Evolutionary conservation across 306 rosid species (phyloP), one percentile per base, ranked within the genome.

Genomic region (Malus sieversii): DNA sequence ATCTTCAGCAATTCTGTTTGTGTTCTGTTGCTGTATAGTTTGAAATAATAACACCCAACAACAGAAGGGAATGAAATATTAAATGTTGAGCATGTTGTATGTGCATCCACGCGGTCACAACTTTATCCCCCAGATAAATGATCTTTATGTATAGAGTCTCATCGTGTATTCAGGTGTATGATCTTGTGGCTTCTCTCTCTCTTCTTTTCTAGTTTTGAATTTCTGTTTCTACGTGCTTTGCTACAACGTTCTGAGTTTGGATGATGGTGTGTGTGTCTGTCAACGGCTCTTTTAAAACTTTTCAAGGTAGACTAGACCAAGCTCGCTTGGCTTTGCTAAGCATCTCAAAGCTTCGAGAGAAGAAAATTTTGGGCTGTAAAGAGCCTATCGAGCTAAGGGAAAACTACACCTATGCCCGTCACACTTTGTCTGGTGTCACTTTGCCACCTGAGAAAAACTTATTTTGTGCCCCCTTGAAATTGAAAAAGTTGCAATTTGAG

Each of bases 231-330:
- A 1, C 10, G n/a, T 76, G 59, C 23, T 11, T 10, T 10, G 74
- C 63, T n/a, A 38, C 46, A 15, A 53, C 66, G 46, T 66, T 53
- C 74, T 5, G 13, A 42, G 60, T 11, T 40, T 3, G 16, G 42
- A 30, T 40, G 46, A 5, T 48, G 55, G 55, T 48, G 53, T 6
- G 20, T 66, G 63, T 19, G 6, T 66, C 1, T 15, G 59, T 9
- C 53, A 38, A 51, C 53, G 32, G 33, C 67, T 71, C 44, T 6
- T 66, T 55, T 42, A 6, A 32, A 79, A 5, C 16, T 22, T 58
- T 33, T 29, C 74, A 6, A 61, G 83, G 59, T 68, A 45, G 52
- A 69, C 65, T 67, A 29, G 78, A 35, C 40, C 74, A 74, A 66
- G 79, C 71, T 59, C 3, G 25, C 70, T 42, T 58, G 20, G 30